A percentile compares a stretch with the other conserved stretches of the same genome.
phyloP scores from a whole-genome alignment of 768 basidiomycete species.

The Hypsizygus marmoreus region DNA sequence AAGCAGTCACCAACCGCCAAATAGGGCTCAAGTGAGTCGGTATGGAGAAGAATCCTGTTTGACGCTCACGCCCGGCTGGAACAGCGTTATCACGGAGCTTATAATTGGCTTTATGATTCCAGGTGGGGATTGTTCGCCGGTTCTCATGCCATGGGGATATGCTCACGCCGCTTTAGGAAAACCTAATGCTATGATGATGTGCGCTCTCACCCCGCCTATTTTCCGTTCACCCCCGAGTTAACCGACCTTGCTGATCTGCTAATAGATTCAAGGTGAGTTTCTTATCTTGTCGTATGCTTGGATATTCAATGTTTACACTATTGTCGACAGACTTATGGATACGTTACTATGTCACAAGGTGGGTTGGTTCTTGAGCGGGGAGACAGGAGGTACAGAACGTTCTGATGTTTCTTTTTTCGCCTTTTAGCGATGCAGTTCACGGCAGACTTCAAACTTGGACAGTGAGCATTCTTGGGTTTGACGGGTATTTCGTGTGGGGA shows the following conservation, averaged over 20 bases:
- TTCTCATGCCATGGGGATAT: slow-evolving; percentile 5
- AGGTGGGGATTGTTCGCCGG: slow-evolving; percentile 24
- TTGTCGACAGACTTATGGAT: slow-evolving; percentile 56
- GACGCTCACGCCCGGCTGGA: not conserved
- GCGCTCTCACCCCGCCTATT: slow-evolving; percentile 11
- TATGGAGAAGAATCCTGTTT: not conserved
- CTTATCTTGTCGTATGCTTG: not conserved
- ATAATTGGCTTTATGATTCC: slow-evolving; percentile 62
- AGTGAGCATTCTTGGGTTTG: too few relatives aligned
- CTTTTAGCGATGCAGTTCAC: slow-evolving; percentile 63
- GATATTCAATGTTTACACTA: slow-evolving; percentile 24
- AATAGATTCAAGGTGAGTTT: slow-evolving; percentile 38
- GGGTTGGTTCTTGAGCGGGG: slow-evolving; percentile 2
- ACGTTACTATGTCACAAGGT: slow-evolving; percentile 63
- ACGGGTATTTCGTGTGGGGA: too few relatives aligned
- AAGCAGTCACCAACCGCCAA: slow-evolving; percentile 81
- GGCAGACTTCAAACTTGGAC: slow-evolving; percentile 76
- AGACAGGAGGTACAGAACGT: too few relatives aligned
- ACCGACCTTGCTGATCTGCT: slow-evolving; percentile 6
- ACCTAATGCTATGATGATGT: slow-evolving; percentile 80
- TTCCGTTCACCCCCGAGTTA: not conserved
- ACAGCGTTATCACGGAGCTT: slow-evolving; percentile 71
- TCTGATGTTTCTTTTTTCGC: too few relatives aligned
- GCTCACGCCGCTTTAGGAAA: slow-evolving; percentile 50
- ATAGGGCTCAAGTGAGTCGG: slow-evolving; percentile 50